Base-by-base conservation (phyloP, 768 basidiomycete genomes). In the Phylloporus scabripes region DNA sequence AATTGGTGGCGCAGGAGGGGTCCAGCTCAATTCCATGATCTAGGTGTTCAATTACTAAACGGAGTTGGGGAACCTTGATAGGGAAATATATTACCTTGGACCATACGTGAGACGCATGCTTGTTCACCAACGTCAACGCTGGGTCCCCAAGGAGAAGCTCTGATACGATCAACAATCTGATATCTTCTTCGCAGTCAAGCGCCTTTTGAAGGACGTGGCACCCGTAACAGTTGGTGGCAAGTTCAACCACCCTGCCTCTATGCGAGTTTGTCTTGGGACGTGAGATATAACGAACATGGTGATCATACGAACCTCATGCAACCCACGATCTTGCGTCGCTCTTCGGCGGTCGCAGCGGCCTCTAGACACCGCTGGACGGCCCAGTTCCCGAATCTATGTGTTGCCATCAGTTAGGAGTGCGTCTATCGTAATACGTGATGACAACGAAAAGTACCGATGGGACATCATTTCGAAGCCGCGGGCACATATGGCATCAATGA, bases 391-490 rank as follows among this genome's bases (percentile, higher is more conserved):
- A 92, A 92, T n/a, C 89, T 88, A 59, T 48, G 47, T 20, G 50
- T 50, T 51, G 42, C 23, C 26, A 42, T 41, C 45, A 21, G 53
- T 59, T 38, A 42, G 51, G 26, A 5, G 31, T 33, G 42, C 11
- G 32, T n/a, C 20, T 45, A 28, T 24, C 49, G 45, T 53, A 17
- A 54, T 2, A 17, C 20, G n/a, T 7, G 17, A 24, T 39, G 40
- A 32, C 17, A 26, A 51, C 18, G 26, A 50, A 52, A 42, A 41
- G 32, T 61, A 85, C 85, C 87, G 75, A 63, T 90, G 85, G 49
- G 87, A 89, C 90, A 92, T 92, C 90, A 92, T 92, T 64, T 92
- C 90, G 53, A 87, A 88, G 1, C 90, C 89, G 11, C 83, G 78
- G 34, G 81, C 75, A 52, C 87, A 89, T 49, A 92, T 92, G 41